Percentiles rank a stretch among this genome's conserved stretches.
phyloP scores from a whole-genome alignment of 2,329 filamentous ascomycete genomes.

The Colletotrichum spaethianum region DNA sequence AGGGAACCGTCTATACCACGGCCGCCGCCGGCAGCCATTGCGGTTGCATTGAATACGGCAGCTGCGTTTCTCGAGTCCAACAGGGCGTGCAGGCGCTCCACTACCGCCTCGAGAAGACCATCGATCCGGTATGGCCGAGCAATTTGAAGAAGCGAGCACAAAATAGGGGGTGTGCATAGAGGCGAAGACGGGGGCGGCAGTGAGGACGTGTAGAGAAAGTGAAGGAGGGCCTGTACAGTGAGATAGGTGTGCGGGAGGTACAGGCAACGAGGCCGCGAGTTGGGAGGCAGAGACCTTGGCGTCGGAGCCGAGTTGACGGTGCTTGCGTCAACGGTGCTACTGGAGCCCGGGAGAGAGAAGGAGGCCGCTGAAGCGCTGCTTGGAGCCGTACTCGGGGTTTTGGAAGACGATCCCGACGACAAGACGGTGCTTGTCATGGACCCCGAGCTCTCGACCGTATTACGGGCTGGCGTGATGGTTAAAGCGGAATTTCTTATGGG shows the following conservation, averaged over 20 bases:
- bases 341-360: conserved; percentile 38
- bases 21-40: conserved; percentile 96
- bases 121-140: conserved; percentile 94
- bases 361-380: conserved; percentile 56
- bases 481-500: conserved; percentile 83
- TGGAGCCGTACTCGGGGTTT: conserved; percentile 60
- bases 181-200: conserved; percentile 82
- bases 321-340: conserved; percentile 58
- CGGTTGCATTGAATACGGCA: conserved; percentile 97
- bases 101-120: conserved; percentile 90
- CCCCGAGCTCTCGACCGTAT: conserved; percentile 61
- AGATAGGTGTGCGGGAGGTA: conserved; percentile 94
- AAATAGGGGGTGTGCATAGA: conserved; percentile 92
- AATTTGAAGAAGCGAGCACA: conserved; percentile 94
- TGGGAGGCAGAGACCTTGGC: conserved; percentile 69
- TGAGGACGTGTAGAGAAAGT: conserved; percentile 94
- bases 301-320: conserved; percentile 71
- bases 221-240: conserved; percentile 89
- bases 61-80: conserved; percentile 95
- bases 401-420: conserved; percentile 56
- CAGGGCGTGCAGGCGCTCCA: conserved; percentile 89
- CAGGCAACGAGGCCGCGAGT: conserved; percentile 83
- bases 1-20: conserved; percentile 80
- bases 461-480: conserved; percentile 82
- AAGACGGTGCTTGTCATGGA: conserved; percentile 61